Evolutionary conservation across 495 filamentous ascomycete genomes (phyloP), one percentile per base, ranked within the genome.

Genomic region (Tuber melanosporum): DNA sequence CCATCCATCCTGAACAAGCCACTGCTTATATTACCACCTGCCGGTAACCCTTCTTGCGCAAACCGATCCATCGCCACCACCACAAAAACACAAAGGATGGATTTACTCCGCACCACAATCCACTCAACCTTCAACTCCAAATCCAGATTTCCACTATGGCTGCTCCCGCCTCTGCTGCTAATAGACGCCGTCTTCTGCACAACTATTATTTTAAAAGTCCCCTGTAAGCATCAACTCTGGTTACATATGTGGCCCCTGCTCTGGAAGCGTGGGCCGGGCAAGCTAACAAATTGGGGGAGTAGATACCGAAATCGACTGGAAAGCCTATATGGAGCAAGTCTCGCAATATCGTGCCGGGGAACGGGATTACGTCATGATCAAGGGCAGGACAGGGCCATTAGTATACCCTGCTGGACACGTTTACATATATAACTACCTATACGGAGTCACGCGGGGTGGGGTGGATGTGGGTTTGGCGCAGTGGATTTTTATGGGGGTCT

Each of bases 271-370:
- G 12, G 26, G 12, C 3, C n/a, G 26, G 26, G 12, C 26, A 32
- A 32, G 57, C 57, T 66, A 32, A 66, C 26, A 32, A 12, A 41
- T 57, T n/a, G 19, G 22, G 47, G 19, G 12, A 62, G 71, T 43
- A 81, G 95, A 99, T 84, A 99, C 95, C 69, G 95, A 99, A 84
- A 99, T 99, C 82, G 95, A 99, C 85, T 99, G 95, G 95, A 88
- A 87, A 73, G 93, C 95, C 2, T 99, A 99, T 84, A 98, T 98
- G 94, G 88, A 97, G 80, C 95, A 99, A 80, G 86, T 98, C 73
- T 84, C 88, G 42, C 91, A 94, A 47, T 95, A 92, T 81, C 83
- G 93, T 43, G 86, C 88, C 10, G 95, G 95, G 71, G 95, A 98
- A 86, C 90, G 92, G 82, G 92, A 98, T 84, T 99, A 99, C 83